Base-by-base conservation (phyloP, 208 protist species). In the Novymonas esmeraldas region DNA sequence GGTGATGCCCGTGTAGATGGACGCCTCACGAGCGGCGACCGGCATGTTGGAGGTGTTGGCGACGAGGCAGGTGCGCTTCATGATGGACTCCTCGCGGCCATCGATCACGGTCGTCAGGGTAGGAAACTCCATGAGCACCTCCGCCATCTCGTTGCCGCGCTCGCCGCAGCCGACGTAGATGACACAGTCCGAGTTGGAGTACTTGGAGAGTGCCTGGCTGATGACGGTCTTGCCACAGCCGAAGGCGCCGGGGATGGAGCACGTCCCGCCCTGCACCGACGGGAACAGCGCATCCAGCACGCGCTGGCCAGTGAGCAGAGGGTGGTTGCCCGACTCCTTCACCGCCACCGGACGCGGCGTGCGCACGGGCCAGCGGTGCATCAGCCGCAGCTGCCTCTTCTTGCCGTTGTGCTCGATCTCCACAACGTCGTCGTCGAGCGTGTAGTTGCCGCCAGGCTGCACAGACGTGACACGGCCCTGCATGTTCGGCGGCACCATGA, bases 1-100 rank as follows among this genome's bases (percentile, higher is more conserved):
- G 22, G 99, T 99, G 76, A 99, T 99, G 74, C 98, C 98, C 44
- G 99, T 99, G 85, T 99, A 99, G 72, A 99, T 99, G 29, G 98
- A 99, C n/a, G 99, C 99, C 91, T 99, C 99, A 95, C 99, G 98
- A 26, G 99, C 99, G 65, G 99, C 99, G 49, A 99, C 99, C 24
- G 99, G 99, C 99, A 99, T 99, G 90, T 99, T 99, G 36, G 99
- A 99, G 13, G 99, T 99, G 84, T 99, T 99, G 34, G 99, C 99
- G n/a, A 99, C 98, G 16, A 99, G 87, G 52, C 92, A 98, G 45
- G 99, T 99, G 61, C 99, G 96, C 83, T 99, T 97, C 99, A 99
- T 99, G 84, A 99, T 99, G 33, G 97, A 96, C 64, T 99, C 95
- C 70, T 99, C 90, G 44, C 94, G 85, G 44, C 97, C 98, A 71